Conservation (phyloP, 768 basidiomycete genomes). For the Trametes gibbosa region DNA sequence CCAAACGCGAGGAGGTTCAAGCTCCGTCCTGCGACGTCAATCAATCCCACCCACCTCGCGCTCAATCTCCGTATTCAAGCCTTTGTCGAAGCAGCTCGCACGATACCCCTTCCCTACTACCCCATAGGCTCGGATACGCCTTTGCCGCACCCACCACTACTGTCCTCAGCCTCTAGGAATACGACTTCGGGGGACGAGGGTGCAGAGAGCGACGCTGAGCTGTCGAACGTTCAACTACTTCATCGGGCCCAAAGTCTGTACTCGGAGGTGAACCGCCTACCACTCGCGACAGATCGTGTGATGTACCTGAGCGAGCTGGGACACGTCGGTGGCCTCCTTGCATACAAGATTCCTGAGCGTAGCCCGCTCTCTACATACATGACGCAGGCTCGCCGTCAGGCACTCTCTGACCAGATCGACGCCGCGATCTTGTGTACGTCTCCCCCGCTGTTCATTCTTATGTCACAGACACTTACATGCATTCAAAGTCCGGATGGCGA, state of each 20-base stretch:
- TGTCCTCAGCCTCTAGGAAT: background rate
- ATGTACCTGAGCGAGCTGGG: slow-evolving; percentile 68
- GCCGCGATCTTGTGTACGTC: slow-evolving; percentile 78
- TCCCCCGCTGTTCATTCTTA: background rate
- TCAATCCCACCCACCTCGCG: slow-evolving; percentile 69
- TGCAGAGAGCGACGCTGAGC: slow-evolving; percentile 28
- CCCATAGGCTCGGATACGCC: slow-evolving; percentile 19
- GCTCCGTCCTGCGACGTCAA: slow-evolving; percentile 59
- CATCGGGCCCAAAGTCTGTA: slow-evolving; percentile 66
- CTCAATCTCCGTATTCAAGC: slow-evolving; percentile 85
- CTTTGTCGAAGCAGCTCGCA: slow-evolving; percentile 85
- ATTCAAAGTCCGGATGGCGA: slow-evolving; percentile 46
- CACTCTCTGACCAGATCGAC: slow-evolving; percentile 86
- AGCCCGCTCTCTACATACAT: slow-evolving; percentile 78
- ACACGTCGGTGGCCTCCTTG: slow-evolving; percentile 74
- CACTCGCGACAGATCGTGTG: slow-evolving; percentile 51
- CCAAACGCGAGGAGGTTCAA: slow-evolving; percentile 35
- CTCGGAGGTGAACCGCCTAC: slow-evolving; percentile 54
- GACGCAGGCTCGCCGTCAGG: slow-evolving; percentile 70
- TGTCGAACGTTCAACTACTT: slow-evolving; percentile 44
- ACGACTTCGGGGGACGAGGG: slow-evolving; percentile 12
- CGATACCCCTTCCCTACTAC: slow-evolving; percentile 55
- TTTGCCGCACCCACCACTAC: slow-evolving; percentile 15
- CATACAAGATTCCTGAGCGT: slow-evolving; percentile 77
- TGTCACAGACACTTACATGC: background rate